These are phyloP conservation scores for Pseudogymnoascus sp. DNA, from an alignment of 2,329 filamentous ascomycete species.

Conservation along the genomic window DNA sequence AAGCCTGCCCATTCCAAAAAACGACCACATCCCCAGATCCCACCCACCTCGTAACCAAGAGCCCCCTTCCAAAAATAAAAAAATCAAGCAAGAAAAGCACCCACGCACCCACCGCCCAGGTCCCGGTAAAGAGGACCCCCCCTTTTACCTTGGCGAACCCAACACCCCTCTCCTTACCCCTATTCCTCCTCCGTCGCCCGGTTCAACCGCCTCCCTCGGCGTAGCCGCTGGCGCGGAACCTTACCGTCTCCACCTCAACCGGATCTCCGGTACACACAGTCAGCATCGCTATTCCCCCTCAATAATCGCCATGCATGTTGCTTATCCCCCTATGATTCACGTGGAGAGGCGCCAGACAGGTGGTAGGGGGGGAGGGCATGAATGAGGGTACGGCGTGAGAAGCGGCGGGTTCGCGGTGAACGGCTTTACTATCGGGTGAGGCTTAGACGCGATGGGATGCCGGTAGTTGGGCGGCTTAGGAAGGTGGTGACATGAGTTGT, in stretches of 20 bases:
- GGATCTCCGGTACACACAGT: not conserved
- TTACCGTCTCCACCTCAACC: not conserved
- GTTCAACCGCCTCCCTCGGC: not conserved
- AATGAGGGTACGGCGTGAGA: not conserved
- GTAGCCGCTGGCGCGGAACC: not conserved
- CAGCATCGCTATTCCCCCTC: not conserved
- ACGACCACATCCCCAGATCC: no score
- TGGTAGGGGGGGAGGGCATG: not conserved
- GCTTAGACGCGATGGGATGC: not conserved
- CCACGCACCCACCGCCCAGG: no score
- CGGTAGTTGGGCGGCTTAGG: not conserved
- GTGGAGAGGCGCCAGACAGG: not conserved
- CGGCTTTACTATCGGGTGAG: not conserved
- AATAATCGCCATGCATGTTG: not conserved
- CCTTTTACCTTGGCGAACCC: not conserved
- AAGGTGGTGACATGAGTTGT: not conserved
- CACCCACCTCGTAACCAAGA: no score
- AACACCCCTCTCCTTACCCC: not conserved
- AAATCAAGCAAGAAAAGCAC: no score
- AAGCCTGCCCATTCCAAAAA: no score
- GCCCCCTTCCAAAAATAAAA: no score
- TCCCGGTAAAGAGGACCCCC: no score
- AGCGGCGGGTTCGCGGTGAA: not conserved
- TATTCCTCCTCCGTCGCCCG: not conserved
- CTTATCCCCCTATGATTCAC: not conserved